Evolutionary conservation across 495 filamentous ascomycete species (phyloP).

Genomic region (Pyronema domesticum): DNA sequence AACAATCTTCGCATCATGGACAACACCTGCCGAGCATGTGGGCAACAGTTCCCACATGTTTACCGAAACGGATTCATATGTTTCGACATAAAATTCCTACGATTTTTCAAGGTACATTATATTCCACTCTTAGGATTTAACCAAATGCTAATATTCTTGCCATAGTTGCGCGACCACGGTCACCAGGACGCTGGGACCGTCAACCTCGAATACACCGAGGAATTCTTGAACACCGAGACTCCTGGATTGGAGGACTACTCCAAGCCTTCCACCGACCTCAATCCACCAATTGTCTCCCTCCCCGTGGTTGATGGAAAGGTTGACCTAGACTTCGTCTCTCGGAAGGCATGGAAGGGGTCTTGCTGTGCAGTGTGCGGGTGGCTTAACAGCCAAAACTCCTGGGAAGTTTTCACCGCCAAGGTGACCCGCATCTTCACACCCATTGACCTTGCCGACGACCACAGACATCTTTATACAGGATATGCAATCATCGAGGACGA

Average conservation of each 20-base stretch:
- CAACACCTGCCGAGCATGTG: slow-evolving; percentile 30
- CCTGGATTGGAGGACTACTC: slow-evolving; percentile 24
- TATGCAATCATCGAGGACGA: slow-evolving; percentile 18
- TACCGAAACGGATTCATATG: slow-evolving; percentile 55
- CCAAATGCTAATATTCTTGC: slow-evolving; percentile 10
- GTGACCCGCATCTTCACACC: slow-evolving; percentile 23
- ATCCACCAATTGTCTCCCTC: slow-evolving; percentile 20
- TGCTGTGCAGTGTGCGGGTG: slow-evolving; percentile 51
- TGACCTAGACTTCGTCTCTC: slow-evolving; percentile 18
- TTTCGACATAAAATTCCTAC: slow-evolving; percentile 37
- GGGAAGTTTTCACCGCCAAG: slow-evolving; percentile 34
- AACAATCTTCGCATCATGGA: slow-evolving; percentile 28
- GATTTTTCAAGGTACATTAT: slow-evolving; percentile 26
- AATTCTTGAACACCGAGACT: slow-evolving; percentile 37
- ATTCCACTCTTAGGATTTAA: slow-evolving; percentile 32
- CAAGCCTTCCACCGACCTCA: slow-evolving; percentile 25
- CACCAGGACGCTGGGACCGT: not conserved
- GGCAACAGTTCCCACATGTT: slow-evolving; percentile 26
- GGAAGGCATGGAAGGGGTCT: slow-evolving; percentile 42
- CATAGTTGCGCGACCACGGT: too few relatives aligned
- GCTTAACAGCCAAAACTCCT: slow-evolving; percentile 44
- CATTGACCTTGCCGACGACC: slow-evolving; percentile 22
- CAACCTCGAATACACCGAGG: slow-evolving; percentile 8
- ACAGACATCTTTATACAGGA: slow-evolving; percentile 18
- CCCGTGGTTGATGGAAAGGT: slow-evolving; percentile 22